These are phyloP conservation scores for Mycosphaerella arachidis DNA, from an alignment of 2,329 filamentous ascomycete genomes.

Conservation along the genomic window DNA sequence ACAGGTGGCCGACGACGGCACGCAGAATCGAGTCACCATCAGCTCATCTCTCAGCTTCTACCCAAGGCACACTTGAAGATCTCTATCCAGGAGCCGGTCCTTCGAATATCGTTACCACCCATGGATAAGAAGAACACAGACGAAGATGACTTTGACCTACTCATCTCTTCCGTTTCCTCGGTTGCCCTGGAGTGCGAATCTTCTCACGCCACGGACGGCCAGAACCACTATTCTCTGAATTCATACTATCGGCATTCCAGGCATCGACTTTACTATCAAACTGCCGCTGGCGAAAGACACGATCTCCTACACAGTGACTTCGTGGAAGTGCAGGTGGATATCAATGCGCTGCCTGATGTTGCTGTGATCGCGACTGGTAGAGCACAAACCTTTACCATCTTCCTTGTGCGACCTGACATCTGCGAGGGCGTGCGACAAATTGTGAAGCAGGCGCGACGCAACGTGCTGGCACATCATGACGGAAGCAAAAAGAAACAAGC, in stretches of 20 bases:
- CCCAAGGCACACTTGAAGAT: conserved; percentile 94
- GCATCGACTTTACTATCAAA: conserved; percentile 92
- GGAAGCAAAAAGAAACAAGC: conserved; percentile 44
- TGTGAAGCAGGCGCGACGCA: conserved; percentile 71
- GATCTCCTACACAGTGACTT: conserved; percentile 84
- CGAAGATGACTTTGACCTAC: conserved; percentile 82
- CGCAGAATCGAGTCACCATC: conserved; percentile 40
- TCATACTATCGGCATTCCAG: conserved; percentile 79
- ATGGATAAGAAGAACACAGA: conserved; percentile 55
- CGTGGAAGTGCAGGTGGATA: conserved; percentile 77
- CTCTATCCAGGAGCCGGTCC: conserved; percentile 91
- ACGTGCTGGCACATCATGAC: conserved; percentile 52
- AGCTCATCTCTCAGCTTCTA: conserved; percentile 80
- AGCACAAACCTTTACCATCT: conserved; percentile 80
- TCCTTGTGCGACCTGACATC: conserved; percentile 87
- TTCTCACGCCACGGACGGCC: conserved; percentile 81
- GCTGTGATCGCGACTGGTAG: conserved; percentile 75
- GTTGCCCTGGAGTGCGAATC: conserved; percentile 91
- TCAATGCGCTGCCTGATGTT: conserved; percentile 80
- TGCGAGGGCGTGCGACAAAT: conserved; percentile 90
- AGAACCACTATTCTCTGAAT: conserved; percentile 79
- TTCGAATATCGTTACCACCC: conserved; percentile 82
- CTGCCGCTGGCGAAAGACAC: conserved; percentile 73
- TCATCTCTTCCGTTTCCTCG: conserved; percentile 92
- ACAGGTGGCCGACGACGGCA: conserved; percentile 8